Evolutionary conservation across 78 protist genomes (phyloP).

Genomic region (Dictyostelium firmibasis): DNA sequence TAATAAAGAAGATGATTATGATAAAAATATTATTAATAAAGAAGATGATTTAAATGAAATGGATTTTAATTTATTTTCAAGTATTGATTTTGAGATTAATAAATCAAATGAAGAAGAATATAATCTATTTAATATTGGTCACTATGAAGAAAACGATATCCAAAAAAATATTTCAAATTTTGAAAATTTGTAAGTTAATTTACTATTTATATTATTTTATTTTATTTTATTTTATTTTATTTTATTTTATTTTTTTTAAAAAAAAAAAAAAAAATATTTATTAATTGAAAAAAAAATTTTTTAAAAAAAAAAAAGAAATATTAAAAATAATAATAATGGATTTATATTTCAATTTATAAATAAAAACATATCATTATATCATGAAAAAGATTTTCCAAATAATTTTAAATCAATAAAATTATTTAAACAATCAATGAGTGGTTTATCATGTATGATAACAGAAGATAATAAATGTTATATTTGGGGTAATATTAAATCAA

Average conservation of each 20-base stretch:
- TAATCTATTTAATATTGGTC: neutral
- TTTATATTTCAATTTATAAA: neutral
- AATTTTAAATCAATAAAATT: neutral
- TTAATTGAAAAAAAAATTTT: too few relatives aligned
- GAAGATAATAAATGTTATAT: neutral
- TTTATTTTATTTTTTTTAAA: neutral
- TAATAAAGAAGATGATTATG: neutral
- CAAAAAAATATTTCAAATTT: neutral
- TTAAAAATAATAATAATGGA: neutral
- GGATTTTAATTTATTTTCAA: neutral
- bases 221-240: neutral
- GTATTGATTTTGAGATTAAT: neutral
- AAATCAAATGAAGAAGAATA: neutral
- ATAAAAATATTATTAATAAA: neutral
- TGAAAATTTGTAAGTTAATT: neutral
- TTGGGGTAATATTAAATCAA: conserved; percentile 14
- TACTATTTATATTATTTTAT: neutral
- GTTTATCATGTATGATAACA: neutral
- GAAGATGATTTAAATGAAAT: neutral
- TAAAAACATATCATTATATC: neutral
- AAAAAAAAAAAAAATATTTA: neutral
- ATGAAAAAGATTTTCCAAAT: neutral
- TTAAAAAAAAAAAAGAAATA: too few relatives aligned
- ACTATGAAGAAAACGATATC: neutral
- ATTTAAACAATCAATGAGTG: neutral